phyloP scores from a whole-genome alignment of 768 basidiomycete genomes.

The Mycena pura region DNA sequence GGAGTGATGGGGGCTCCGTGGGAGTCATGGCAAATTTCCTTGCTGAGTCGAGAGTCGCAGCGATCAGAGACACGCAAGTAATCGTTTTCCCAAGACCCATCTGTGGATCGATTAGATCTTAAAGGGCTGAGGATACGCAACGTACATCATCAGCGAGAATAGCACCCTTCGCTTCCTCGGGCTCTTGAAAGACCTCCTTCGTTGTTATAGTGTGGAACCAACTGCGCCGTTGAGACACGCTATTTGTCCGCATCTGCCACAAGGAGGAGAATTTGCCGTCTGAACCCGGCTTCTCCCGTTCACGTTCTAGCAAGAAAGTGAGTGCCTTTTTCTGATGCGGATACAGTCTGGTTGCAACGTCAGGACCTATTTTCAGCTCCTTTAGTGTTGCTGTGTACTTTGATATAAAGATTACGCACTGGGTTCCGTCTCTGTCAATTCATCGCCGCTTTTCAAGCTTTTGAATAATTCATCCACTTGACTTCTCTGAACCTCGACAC shows the following conservation, averaged over 20 bases:
- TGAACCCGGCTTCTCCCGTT: slow-evolving; percentile 63
- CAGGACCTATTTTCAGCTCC: slow-evolving; percentile 49
- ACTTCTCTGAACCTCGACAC: slow-evolving; percentile 88
- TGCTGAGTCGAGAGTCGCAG: slow-evolving; percentile 80
- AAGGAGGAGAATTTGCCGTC: slow-evolving; percentile 74
- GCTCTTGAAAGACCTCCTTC: slow-evolving; percentile 71
- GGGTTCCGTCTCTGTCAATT: slow-evolving; percentile 85
- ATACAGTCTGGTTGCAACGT: slow-evolving; percentile 87
- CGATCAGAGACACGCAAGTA: slow-evolving; percentile 92
- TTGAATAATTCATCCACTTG: slow-evolving; percentile 96
- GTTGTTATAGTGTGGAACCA: slow-evolving; percentile 91
- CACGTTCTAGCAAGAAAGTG: slow-evolving; percentile 91
- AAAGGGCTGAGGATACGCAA: slow-evolving; percentile 18
- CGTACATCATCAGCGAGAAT: slow-evolving; percentile 95
- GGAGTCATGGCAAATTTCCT: slow-evolving; percentile 66
- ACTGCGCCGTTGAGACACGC: slow-evolving; percentile 47
- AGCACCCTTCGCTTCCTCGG: slow-evolving; percentile 80
- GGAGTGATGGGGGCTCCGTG: slow-evolving; percentile 51
- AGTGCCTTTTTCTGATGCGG: slow-evolving; percentile 99
- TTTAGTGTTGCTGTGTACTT: slow-evolving; percentile 20
- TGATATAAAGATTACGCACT: slow-evolving; percentile 53
- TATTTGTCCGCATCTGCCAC: slow-evolving; percentile 67
- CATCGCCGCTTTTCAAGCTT: slow-evolving; percentile 85
- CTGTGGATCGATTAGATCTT: slow-evolving; percentile 46
- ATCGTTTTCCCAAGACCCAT: slow-evolving; percentile 99